phyloP scores from a whole-genome alignment of 805 yeast genomes.

The Kodamaea jinghongensis region DNA sequence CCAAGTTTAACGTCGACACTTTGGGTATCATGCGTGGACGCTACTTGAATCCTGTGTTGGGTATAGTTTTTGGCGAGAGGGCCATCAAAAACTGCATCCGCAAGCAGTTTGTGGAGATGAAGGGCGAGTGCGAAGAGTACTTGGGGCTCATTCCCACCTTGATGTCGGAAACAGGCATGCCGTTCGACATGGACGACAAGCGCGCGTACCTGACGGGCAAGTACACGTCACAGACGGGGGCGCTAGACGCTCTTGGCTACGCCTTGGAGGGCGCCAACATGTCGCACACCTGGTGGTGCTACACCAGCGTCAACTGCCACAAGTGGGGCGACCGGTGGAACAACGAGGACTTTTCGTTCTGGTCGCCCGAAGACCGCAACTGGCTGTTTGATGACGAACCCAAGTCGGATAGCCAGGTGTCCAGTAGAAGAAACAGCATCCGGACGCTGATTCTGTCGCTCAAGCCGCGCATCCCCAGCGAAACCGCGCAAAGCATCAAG shows the following conservation, averaged over 20 bases:
- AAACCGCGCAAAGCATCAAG: constrained; percentile 4
- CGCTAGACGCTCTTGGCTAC: constrained; percentile 75
- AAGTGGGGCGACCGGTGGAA: constrained; percentile 92
- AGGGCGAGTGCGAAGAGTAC: constrained; percentile 55
- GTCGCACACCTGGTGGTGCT: constrained; percentile 85
- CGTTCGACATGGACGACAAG: constrained; percentile 89
- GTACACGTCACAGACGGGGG: constrained; percentile 71
- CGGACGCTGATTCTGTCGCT: constrained; percentile 5
- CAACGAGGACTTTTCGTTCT: constrained; percentile 88
- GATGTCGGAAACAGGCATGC: constrained; percentile 96
- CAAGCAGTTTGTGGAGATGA: constrained; percentile 66
- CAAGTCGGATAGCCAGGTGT: constrained; percentile 3
- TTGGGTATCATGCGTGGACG: constrained; percentile 79
- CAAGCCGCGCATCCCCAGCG: constrained; percentile 4
- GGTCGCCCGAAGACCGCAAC: constrained; percentile 63
- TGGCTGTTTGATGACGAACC: constrained; percentile 16
- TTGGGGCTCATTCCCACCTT: constrained; percentile 75
- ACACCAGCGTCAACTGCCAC: constrained; percentile 70
- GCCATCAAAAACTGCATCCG: constrained; percentile 71
- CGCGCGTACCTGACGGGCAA: constrained; percentile 64
- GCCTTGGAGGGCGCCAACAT: constrained; percentile 76
- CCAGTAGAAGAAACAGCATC: constrained; percentile 10
- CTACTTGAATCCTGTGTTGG: constrained; percentile 68
- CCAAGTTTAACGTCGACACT: constrained; percentile 80
- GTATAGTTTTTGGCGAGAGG: constrained; percentile 77